Evolutionary conservation across 208 protist species (phyloP), one percentile per base, ranked within the genome.

Genomic region (Leishmania martiniquensis): DNA sequence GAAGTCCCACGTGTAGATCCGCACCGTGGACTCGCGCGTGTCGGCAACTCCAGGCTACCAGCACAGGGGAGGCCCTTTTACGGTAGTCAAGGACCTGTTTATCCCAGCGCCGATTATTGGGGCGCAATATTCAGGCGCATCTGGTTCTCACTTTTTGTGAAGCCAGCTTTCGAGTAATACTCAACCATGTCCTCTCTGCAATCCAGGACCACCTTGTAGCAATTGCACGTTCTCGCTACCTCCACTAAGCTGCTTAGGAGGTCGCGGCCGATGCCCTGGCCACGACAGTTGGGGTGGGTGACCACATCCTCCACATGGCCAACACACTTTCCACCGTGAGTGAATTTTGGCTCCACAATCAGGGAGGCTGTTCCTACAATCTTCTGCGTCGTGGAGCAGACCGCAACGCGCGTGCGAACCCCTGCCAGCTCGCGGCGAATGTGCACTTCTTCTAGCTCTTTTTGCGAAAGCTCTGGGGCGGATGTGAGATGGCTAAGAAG

Each of bases 291-390:
- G 7, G 91, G 86, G 78, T 91, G 78, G 0, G 91, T 90, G 39
- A 96, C 92, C 49, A 97, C 94, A 75, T 97, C 94, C 69, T 97
- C 94, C 80, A 97, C 85, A 75, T 97, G 94, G 0, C 89, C 94
- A 1, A 96, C 94, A 60, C 84, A 87, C 39, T 81, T 87, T 39
- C 90, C 92, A 12, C 87, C 91, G 10, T 87, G 84, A 22, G 84
- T 87, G 76, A 95, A 93, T 77, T 97, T 97, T 15, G 76, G 94
- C 81, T 97, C 91, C 39, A 97, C 80, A 15, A 97, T 65, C 34
- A 97, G 71, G 5, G 94, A 96, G 3, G 89, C 94, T 4, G 91
- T 93, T 15, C 88, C 92, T 29, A 94, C 57, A 65, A 97, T 66
- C 32, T 62, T 45, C 25, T 66, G 60, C 12, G 84, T 85, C 37